Percentiles rank a stretch among this genome's conserved stretches.
Conservation (phyloP, 345 rosid species). For the Eucalyptus polybractea region DNA sequence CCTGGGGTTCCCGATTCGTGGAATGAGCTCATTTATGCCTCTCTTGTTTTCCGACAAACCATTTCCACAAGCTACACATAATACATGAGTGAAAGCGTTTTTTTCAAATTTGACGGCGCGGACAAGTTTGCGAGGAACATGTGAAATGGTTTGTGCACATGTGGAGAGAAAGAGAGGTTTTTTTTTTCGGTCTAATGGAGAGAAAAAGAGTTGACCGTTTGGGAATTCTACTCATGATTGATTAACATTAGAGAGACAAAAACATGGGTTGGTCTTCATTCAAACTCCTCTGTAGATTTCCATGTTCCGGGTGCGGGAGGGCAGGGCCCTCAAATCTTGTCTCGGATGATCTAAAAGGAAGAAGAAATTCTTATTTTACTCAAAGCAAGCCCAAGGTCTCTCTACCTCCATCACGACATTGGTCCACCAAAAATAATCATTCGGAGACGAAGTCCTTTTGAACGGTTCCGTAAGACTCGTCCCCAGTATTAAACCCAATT, state of each 20-base stretch:
- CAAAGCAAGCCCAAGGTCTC: neutral
- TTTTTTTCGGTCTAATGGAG: no score
- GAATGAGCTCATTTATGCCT: constrained; percentile 85
- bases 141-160: neutral
- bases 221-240: neutral
- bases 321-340: neutral
- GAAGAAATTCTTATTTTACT: neutral
- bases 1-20: constrained; percentile 92
- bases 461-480: neutral
- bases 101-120: neutral
- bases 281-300: neutral
- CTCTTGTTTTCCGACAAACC: constrained; percentile 22
- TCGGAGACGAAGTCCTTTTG: neutral
- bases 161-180: neutral
- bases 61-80: neutral
- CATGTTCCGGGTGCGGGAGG: neutral
- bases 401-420: neutral
- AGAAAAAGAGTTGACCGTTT: neutral
- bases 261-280: neutral
- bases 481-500: neutral
- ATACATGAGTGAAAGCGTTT: neutral
- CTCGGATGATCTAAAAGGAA: neutral
- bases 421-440: neutral
- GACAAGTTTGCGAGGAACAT: neutral
- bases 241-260: neutral